Evolutionary conservation across 1,284 basidiomycete genomes (phyloP), one percentile per base, ranked within the genome.

Genomic region (Marasmius sp.): DNA sequence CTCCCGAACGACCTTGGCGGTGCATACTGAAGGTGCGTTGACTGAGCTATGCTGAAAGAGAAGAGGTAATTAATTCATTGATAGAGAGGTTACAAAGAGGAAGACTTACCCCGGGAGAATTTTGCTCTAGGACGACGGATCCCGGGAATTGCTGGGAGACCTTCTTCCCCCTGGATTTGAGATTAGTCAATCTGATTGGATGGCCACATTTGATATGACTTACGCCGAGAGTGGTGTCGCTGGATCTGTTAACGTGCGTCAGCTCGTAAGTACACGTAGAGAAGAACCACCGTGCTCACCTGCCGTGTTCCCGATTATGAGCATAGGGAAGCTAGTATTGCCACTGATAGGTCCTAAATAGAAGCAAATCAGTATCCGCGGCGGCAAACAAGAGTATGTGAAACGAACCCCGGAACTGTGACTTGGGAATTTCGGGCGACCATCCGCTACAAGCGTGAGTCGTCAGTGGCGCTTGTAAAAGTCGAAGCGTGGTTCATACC

Each of bases 111-210:
- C 64, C 64, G 18, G 58, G n/a, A 41, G 64, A 65, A 34, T 63
- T 52, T 57, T 65, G 64, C 5, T 59, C 55, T 16, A 65, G 54
- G 1, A 65, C 64, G 6, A 63, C 62, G 16, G 64, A 65, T 33
- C 62, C 64, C 12, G 58, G 57, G 51, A 65, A 65, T 6, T 27
- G 41, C 37, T 58, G 22, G 12, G 64, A 57, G 37, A 54, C 62
- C 50, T 53, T 54, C 10, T 50, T 20, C n/a, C 61, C 62, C 6
- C 62, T 63, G 9, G 22, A 3, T 3, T 10, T 6, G 16, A 33
- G 36, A 47, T 6, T 6, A 18, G 20, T 27, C 11, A 22, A 16
- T 39, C 47, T 47, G 16, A 36, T 11, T 10, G 16, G 10, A 34
- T 39, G 6, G 12, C 11, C 3, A 36, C 1, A 34, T 27, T 27